phyloP scores from a whole-genome alignment of 2,329 filamentous ascomycete genomes.

The Penicillium sp. region DNA sequence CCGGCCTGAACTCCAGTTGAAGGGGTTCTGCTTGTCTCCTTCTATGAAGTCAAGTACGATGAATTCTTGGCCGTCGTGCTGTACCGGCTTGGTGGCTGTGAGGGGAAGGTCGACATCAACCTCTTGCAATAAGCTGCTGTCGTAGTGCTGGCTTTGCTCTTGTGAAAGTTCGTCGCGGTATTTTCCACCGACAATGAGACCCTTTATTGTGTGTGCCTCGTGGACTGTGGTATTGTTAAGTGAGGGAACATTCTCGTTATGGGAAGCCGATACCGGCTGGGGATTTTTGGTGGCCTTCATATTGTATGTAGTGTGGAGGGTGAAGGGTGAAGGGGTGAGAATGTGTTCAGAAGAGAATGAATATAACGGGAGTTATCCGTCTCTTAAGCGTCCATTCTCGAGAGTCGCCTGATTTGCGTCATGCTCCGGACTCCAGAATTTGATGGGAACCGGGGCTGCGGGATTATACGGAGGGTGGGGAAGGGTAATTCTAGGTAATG shows the following conservation, averaged over 20 bases:
- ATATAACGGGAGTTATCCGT: neutral
- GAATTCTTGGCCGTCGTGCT: conserved; percentile 39
- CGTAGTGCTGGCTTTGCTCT: conserved; percentile 14
- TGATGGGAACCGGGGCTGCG: conserved; percentile 14
- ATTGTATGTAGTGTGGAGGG: neutral
- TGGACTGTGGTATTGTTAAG: neutral
- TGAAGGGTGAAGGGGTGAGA: neutral
- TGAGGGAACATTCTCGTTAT: conserved; percentile 17
- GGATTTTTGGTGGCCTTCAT: conserved; percentile 21
- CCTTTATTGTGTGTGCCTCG: conserved; percentile 2
- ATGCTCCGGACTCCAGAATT: conserved; percentile 17
- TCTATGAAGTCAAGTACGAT: conserved; percentile 42
- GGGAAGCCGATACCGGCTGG: conserved; percentile 20
- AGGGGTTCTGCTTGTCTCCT: conserved; percentile 44
- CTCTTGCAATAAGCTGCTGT: conserved; percentile 22
- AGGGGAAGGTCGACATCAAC: conserved; percentile 45
- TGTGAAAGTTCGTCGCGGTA: conserved; percentile 19
- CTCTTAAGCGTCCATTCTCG: neutral
- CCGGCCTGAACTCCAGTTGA: conserved; percentile 42
- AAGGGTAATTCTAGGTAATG: conserved; percentile 1
- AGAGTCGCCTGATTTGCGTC: conserved; percentile 1
- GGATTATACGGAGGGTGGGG: conserved; percentile 12
- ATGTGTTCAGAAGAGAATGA: neutral
- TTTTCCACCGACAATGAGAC: conserved; percentile 24
- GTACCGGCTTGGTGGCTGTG: conserved; percentile 38